Percentiles rank a stretch among this genome's conserved stretches.
These are phyloP conservation scores for Corchorus olitorius DNA, from an alignment of 345 rosid species.

Conservation along the genomic window DNA sequence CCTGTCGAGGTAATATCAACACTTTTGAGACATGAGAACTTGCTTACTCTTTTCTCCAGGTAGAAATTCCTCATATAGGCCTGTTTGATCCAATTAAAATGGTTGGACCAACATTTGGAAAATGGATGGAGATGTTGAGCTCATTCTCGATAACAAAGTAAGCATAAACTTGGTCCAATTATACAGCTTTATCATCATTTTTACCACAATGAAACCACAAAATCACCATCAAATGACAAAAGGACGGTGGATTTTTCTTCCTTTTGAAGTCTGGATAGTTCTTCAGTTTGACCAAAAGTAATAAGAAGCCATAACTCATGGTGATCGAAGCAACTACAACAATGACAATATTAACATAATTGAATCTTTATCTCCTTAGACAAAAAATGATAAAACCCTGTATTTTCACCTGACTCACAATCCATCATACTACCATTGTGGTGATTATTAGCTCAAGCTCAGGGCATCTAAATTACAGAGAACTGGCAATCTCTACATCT, in stretches of 20 bases:
- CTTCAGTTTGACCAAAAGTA: background rate
- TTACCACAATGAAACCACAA: background rate
- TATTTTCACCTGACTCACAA: background rate
- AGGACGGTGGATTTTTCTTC: background rate
- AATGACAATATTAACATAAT: too few species aligned
- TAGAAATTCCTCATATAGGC: background rate
- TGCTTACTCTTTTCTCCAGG: background rate
- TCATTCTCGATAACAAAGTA: background rate
- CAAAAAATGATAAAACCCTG: background rate
- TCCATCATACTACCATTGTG: background rate
- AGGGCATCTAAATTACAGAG: constrained; percentile 28
- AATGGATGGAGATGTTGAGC: too few species aligned
- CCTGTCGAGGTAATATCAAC: too few species aligned
- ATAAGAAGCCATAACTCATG: background rate
- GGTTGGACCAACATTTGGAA: background rate
- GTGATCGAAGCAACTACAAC: background rate
- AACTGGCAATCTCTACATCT: background rate
- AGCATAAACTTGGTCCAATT: background rate
- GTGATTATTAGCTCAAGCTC: constrained; percentile 22
- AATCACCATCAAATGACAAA: background rate
- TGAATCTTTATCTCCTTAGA: too few species aligned
- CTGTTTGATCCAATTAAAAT: background rate
- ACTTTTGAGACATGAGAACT: too few species aligned
- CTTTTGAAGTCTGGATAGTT: background rate
- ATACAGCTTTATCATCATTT: background rate